These are phyloP conservation scores for Sporothrix schenckii DNA, from an alignment of 2,329 filamentous ascomycete genomes.

Conservation along the genomic window DNA sequence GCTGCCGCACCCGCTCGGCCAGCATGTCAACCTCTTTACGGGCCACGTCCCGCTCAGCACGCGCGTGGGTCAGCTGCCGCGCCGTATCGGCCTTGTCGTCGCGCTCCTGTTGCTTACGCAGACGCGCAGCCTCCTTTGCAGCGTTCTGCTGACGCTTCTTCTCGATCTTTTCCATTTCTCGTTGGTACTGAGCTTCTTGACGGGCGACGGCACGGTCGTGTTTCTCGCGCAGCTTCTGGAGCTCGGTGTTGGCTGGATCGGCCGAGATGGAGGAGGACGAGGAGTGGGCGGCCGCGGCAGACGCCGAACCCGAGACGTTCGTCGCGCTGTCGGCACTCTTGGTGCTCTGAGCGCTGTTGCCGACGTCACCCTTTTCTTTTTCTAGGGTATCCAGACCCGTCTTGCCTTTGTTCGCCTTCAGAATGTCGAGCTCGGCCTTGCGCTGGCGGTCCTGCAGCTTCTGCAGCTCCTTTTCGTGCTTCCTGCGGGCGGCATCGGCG, in stretches of 20 bases:
- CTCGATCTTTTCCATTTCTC: conserved; percentile 66
- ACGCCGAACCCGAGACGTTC: not conserved
- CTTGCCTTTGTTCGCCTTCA: conserved; percentile 53
- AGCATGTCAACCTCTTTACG: conserved; percentile 58
- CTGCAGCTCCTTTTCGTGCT: conserved; percentile 65
- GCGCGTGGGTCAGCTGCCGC: conserved; percentile 53
- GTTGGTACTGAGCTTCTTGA: conserved; percentile 66
- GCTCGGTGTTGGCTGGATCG: conserved; percentile 36
- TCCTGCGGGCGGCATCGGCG: conserved; percentile 40
- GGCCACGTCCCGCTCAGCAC: conserved; percentile 57
- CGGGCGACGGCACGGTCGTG: conserved; percentile 66
- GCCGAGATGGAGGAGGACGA: not conserved
- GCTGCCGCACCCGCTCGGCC: conserved; percentile 57
- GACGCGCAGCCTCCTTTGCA: conserved; percentile 58
- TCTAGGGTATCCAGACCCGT: conserved; percentile 55
- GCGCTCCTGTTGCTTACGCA: conserved; percentile 55
- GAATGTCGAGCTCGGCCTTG: conserved; percentile 16
- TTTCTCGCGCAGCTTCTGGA: conserved; percentile 64
- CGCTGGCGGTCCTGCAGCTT: conserved; percentile 64
- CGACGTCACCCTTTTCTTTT: conserved; percentile 31
- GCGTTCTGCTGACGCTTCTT: conserved; percentile 65
- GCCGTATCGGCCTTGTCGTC: conserved; percentile 56
- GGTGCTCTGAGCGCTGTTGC: conserved; percentile 35
- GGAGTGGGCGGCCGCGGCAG: not conserved
- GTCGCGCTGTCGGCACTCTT: conserved; percentile 31